phyloP scores from a whole-genome alignment of 2,329 filamentous ascomycete genomes.

The Colletotrichum incanum region DNA sequence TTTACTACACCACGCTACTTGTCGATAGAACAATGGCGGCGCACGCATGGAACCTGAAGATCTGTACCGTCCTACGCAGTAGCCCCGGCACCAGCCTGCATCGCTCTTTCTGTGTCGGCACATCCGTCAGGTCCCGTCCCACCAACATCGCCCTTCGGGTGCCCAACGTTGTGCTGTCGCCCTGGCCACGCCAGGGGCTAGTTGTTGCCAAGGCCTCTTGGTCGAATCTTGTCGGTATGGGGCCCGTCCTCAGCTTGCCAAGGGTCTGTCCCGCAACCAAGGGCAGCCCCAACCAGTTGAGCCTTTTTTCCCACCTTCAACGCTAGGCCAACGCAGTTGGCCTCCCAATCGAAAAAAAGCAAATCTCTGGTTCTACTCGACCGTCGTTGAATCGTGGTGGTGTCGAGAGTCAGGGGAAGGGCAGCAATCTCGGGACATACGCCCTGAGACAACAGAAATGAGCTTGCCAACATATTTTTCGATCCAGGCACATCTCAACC shows the following conservation, averaged over 20 bases:
- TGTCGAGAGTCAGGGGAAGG: background rate
- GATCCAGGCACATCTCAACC: background rate
- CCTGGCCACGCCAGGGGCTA: slow-evolving; percentile 13
- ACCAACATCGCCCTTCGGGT: slow-evolving; percentile 10
- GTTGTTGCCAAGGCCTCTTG: slow-evolving; percentile 8
- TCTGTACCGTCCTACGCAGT: background rate
- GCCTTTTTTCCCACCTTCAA: slow-evolving; percentile 1
- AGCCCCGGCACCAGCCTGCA: slow-evolving; percentile 3
- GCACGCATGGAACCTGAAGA: slow-evolving; percentile 7
- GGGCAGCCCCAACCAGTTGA: background rate
- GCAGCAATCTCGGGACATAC: background rate
- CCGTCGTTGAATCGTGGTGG: background rate
- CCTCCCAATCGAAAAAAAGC: slow-evolving; percentile 3
- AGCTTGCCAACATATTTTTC: background rate
- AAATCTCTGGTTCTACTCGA: slow-evolving; percentile 1
- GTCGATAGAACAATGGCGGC: background rate
- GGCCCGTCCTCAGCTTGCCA: slow-evolving; percentile 34
- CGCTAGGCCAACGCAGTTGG: slow-evolving; percentile 1
- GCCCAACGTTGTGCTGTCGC: slow-evolving; percentile 18
- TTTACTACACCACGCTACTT: background rate
- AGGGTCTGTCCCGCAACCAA: slow-evolving; percentile 7
- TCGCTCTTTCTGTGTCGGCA: slow-evolving; percentile 11
- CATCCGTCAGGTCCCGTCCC: slow-evolving; percentile 28
- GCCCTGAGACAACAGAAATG: slow-evolving; percentile 15
- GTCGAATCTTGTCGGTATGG: background rate